Percentiles rank a stretch among this genome's conserved stretches.
Conservation (phyloP, 805 yeast species). For the Candida mattraensis region DNA sequence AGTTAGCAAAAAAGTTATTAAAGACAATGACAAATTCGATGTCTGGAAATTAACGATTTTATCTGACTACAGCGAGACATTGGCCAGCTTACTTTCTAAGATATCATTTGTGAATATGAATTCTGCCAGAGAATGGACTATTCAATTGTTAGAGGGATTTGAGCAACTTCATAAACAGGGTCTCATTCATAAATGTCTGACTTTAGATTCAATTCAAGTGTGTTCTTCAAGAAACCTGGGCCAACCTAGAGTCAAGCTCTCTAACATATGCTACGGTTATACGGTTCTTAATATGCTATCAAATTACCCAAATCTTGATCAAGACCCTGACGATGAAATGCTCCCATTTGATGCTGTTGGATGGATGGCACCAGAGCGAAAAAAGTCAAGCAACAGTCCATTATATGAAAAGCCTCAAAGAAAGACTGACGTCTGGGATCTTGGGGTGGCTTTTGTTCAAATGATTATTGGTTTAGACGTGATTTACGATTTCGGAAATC, state of each 20-base stretch:
- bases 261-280: conserved; percentile 60
- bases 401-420: conserved; percentile 54
- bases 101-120: conserved; percentile 68
- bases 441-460: conserved; percentile 76
- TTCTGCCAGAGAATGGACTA: conserved; percentile 84
- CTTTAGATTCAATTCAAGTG: conserved; percentile 57
- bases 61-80: conserved; percentile 58
- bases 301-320: conserved; percentile 31
- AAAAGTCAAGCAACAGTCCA: conserved; percentile 20
- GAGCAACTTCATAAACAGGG: conserved; percentile 88
- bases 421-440: conserved; percentile 91
- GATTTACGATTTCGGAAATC: conserved; percentile 54
- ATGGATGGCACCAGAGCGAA: conserved; percentile 85
- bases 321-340: conserved; percentile 20
- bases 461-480: conserved; percentile 61
- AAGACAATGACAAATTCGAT: conserved; percentile 25
- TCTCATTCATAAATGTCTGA: conserved; percentile 66
- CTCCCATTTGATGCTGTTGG: conserved; percentile 32
- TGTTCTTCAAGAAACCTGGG: conserved; percentile 52
- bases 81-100: conserved; percentile 65
- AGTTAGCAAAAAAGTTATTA: conserved; percentile 28
- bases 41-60: conserved; percentile 71
- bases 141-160: conserved; percentile 80
- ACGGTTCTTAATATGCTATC: conserved; percentile 41
- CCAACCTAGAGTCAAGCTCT: conserved; percentile 56